Evolutionary conservation across 2,329 filamentous ascomycete species (phyloP).

Genomic region (Aspergillus caelatus): DNA sequence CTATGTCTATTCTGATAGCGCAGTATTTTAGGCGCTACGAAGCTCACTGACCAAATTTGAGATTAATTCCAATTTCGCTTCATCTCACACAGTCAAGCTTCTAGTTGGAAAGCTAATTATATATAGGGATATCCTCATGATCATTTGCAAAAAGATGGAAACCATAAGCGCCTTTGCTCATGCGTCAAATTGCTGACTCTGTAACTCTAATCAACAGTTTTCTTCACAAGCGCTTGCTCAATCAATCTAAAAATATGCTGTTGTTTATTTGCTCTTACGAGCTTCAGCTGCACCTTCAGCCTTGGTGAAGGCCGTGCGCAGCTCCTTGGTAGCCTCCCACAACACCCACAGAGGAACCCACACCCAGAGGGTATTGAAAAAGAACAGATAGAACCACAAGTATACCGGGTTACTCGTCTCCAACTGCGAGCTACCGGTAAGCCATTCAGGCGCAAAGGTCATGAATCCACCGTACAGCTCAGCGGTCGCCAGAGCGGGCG

Average conservation of each 20-base stretch:
- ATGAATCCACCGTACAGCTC: conserved; percentile 67
- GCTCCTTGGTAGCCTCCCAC: conserved; percentile 53
- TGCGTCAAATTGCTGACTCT: no score
- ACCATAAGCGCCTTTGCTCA: background rate
- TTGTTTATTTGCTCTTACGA: conserved; percentile 24
- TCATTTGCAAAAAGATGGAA: background rate
- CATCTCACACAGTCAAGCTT: background rate
- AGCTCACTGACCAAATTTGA: background rate
- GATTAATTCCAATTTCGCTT: background rate
- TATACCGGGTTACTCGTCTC: conserved; percentile 64
- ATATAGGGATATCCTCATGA: background rate
- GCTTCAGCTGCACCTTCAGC: conserved; percentile 26
- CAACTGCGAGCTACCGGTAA: conserved; percentile 60
- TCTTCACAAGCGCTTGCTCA: no score
- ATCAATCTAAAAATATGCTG: background rate
- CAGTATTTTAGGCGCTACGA: background rate
- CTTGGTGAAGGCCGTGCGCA: conserved; percentile 40
- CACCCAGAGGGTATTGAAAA: conserved; percentile 68
- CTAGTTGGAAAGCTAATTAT: background rate
- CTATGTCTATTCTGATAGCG: no score
- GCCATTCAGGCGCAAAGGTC: conserved; percentile 68
- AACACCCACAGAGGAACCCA: conserved; percentile 61
- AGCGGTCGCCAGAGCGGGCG: conserved; percentile 61
- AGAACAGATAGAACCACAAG: conserved; percentile 64
- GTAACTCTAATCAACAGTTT: background rate